These are phyloP conservation scores for Syncephalastrum racemosum DNA, from an alignment of 371 early-diverging fungal genomes.

Conservation along the genomic window DNA sequence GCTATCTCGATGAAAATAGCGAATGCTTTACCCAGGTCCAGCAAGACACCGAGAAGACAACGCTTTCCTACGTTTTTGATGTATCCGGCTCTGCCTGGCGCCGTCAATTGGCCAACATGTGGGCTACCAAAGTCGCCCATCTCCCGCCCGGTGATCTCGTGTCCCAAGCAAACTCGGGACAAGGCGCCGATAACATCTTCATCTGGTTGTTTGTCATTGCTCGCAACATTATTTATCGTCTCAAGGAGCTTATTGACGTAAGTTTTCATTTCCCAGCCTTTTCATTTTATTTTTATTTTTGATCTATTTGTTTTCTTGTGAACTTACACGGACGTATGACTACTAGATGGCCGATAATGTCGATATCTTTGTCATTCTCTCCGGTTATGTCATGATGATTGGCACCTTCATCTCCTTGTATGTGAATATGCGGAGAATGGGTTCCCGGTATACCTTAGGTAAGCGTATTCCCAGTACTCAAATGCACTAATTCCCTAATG, in stretches of 20 bases:
- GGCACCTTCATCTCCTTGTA: constrained; percentile 82
- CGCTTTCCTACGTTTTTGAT: constrained; percentile 59
- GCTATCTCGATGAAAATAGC: constrained; percentile 29
- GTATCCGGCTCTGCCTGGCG: constrained; percentile 34
- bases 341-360: constrained; percentile 67
- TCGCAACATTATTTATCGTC: constrained; percentile 51
- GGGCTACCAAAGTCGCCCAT: constrained; percentile 54
- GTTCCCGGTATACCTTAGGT: constrained; percentile 82
- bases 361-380: constrained; percentile 79
- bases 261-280: constrained; percentile 6
- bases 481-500: neutral
- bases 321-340: too few relatives aligned
- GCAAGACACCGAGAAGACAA: constrained; percentile 5
- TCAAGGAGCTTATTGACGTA: constrained; percentile 63
- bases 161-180: constrained; percentile 16
- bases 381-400: constrained; percentile 85
- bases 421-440: constrained; percentile 83
- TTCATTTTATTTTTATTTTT: neutral
- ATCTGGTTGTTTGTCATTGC: constrained; percentile 45
- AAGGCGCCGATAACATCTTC: constrained; percentile 29
- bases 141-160: constrained; percentile 32
- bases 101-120: constrained; percentile 43
- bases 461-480: constrained; percentile 10
- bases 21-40: constrained; percentile 31
- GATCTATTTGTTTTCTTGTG: constrained; percentile 1